Evolutionary conservation across 495 filamentous ascomycete species (phyloP).

Genomic region (Aspergillus bertholletiae): DNA sequence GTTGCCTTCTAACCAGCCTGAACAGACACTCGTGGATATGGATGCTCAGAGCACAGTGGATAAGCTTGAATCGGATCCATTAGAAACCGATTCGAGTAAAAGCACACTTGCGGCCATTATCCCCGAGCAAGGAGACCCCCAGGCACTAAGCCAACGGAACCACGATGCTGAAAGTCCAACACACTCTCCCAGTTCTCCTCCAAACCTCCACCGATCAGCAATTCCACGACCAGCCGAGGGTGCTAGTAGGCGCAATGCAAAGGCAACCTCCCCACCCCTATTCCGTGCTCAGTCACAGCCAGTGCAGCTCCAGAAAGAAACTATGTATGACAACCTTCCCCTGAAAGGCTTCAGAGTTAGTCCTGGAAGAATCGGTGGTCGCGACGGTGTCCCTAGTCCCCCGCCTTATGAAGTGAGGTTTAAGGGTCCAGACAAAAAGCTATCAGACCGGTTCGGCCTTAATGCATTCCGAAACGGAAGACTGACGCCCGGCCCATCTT

Average conservation of each 20-base stretch:
- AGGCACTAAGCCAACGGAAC: constrained; percentile 5
- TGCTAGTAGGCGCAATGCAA: constrained; percentile 34
- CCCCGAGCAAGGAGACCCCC: background rate
- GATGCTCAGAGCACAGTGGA: constrained; percentile 8
- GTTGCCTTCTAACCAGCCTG: constrained; percentile 43
- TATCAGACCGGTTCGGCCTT: constrained; percentile 63
- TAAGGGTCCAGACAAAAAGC: constrained; percentile 63
- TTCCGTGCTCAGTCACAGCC: constrained; percentile 72
- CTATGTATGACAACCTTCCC: constrained; percentile 14
- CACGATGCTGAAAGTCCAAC: background rate
- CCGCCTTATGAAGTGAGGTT: constrained; percentile 23
- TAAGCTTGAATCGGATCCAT: constrained; percentile 8
- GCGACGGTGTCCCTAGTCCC: constrained; percentile 18
- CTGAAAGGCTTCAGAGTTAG: constrained; percentile 23
- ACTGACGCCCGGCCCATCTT: constrained; percentile 60
- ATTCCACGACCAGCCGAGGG: constrained; percentile 51
- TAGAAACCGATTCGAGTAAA: constrained; percentile 4
- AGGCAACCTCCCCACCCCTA: constrained; percentile 60
- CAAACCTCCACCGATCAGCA: constrained; percentile 34
- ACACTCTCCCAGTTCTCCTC: constrained; percentile 17
- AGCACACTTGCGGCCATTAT: background rate
- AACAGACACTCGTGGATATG: constrained; percentile 11
- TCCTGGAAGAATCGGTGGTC: constrained; percentile 16
- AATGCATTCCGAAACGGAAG: constrained; percentile 57
- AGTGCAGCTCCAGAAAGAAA: constrained; percentile 33